phyloP scores from a whole-genome alignment of 139 green algal genomes.

The Closterium sp. region DNA sequence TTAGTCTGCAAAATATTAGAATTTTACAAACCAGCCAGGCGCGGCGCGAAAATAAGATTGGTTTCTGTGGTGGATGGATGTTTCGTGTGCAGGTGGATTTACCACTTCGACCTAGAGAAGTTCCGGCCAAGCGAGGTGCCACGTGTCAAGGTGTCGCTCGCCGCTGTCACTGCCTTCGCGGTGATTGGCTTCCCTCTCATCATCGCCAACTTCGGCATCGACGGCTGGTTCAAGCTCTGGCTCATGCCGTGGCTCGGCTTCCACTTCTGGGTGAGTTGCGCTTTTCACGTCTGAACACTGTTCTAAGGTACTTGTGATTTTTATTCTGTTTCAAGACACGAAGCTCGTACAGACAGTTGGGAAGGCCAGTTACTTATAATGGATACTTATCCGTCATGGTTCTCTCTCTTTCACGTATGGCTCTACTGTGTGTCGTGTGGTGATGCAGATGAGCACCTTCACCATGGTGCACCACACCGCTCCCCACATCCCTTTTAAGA shows the following conservation, averaged over 20 bases:
- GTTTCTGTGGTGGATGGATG: not conserved
- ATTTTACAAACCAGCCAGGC: too few species aligned
- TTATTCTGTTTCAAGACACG: too few species aligned
- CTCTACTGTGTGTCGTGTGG: not conserved
- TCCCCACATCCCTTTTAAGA: conserved; percentile 97
- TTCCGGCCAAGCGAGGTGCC: conserved; percentile 19
- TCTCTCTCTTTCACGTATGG: not conserved
- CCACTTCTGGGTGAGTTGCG: conserved; percentile 93
- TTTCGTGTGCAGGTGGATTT: conserved; percentile 11
- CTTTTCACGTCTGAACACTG: not conserved
- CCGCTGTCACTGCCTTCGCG: conserved; percentile 54
- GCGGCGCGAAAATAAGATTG: not conserved
- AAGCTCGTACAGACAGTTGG: not conserved
- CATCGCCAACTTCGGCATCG: conserved; percentile 66
- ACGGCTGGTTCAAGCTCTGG: conserved; percentile 90
- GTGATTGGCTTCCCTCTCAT: conserved; percentile 67
- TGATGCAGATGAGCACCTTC: conserved; percentile 75
- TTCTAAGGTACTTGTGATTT: not conserved
- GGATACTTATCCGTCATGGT: not conserved
- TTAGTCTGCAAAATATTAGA: not conserved
- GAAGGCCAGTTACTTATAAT: not conserved
- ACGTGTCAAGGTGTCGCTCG: conserved; percentile 69
- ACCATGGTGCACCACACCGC: conserved; percentile 97
- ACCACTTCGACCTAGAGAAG: conserved; percentile 41
- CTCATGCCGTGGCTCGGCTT: conserved; percentile 96